Base-by-base conservation (phyloP, 176 grass and related monocot species). In the Rhipidocladum racemiflorum region DNA sequence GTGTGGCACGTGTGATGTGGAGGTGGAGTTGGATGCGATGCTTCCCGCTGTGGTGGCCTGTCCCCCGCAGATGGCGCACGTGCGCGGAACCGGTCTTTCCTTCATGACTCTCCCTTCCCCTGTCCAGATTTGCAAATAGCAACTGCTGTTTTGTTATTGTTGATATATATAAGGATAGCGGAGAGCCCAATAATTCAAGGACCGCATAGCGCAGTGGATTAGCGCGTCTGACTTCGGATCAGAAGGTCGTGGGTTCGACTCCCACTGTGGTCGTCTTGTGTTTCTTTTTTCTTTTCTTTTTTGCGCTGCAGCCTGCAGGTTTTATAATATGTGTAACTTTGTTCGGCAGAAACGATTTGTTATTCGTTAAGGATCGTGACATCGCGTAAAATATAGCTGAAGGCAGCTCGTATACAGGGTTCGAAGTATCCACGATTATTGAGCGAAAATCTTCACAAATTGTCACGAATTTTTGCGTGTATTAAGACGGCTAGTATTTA, bases 161-260 rank as follows among this genome's bases (percentile, higher is more conserved):
- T 45, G 1, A 0, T 43, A 4, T 15, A 46, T 46, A 0, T 46
- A 46, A 0, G 0, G 0, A 0, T 0, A 46, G 15, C 3, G 13
- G 44, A 46, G 13, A 46, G 4, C 0, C 13, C 0, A 15, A 46
- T 15, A 3, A 15, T 0, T 1, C 3, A 15, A 16, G 0, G 95
- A 93, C 92, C 92, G 92, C 91, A 95, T 95, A 99, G 96, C 92
- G 96, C 96, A 99, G 96, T 95, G 96, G 96, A 99, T 99, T 99
- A 99, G 96, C 92, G 87, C 91, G 96, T 98, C 96, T 98, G 96
- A 95, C 92, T 98, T 98, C 96, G 96, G 92, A 98, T 98, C 96
- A 95, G 90, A 98, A 95, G 92, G 92, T 99, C 91, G 96, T 98
- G 92, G 96, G 96, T 98, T 98, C 96, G 90, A 98, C 92, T 98